These are phyloP conservation scores for Musa itinerans DNA, from an alignment of 176 grass and related monocot species.

Conservation along the genomic window DNA sequence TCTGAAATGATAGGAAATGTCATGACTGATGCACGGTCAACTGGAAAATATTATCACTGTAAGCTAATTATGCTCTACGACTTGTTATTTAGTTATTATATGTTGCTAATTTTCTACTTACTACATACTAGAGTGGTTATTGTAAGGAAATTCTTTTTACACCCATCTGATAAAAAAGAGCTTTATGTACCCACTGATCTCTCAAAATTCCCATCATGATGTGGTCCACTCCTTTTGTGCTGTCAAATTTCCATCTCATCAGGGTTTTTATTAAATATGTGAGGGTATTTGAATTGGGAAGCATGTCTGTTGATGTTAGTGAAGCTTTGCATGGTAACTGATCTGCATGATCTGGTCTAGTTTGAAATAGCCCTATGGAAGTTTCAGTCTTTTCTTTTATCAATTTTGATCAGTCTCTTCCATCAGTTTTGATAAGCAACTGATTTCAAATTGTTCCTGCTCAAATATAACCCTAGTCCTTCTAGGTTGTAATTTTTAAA, in stretches of 20 bases:
- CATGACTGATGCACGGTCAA: slow-evolving; percentile 95
- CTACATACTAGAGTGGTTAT: no score
- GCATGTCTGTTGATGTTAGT: background rate
- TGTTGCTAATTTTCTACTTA: background rate
- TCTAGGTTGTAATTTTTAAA: background rate
- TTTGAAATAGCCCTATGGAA: background rate
- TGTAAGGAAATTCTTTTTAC: no score
- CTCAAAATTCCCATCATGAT: no score
- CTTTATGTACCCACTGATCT: no score
- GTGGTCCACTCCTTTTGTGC: no score
- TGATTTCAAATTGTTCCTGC: background rate
- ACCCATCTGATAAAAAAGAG: no score
- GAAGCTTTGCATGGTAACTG: background rate
- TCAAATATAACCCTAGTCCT: background rate
- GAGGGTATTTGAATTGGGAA: no score
- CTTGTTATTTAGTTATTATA: no score
- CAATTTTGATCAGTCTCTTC: background rate
- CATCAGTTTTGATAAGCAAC: background rate
- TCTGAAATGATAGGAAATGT: slow-evolving; percentile 99
- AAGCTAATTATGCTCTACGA: slow-evolving; percentile 29
- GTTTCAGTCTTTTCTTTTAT: no score
- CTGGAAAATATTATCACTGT: slow-evolving; percentile 99
- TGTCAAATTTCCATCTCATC: background rate
- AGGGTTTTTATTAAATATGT: no score
- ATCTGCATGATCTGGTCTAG: background rate